Evolutionary conservation across 108 stramenopile genomes (phyloP), one percentile per base, ranked within the genome.

Genomic region (Skeletonema costatum): DNA sequence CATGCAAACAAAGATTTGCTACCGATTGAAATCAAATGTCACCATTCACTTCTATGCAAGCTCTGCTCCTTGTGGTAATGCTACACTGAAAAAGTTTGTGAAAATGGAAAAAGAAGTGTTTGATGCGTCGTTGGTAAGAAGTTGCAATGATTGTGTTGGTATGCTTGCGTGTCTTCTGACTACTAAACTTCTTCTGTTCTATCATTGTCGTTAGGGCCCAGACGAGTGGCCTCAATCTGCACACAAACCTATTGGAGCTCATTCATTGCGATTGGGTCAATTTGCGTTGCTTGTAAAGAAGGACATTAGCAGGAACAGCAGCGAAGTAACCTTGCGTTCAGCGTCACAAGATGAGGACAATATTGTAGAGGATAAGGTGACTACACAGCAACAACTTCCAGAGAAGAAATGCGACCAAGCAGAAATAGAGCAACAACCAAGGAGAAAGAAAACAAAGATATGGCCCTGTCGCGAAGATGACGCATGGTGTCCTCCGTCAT

Each of bases 21-120:
- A 82, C 71, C 62, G 66, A 39, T 63, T 96, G 42, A 83, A 71
- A 56, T 63, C 79, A 39, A 78, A 84, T 17, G 87, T 93, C 10
- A 93, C 92, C 10, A 61, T 96, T 19, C 94, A 96, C 73, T 78
- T 90, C 75, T 96, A 96, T 66, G 73, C 90, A 12, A 91, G 90
- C 51, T 93, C 92, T n/a, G 90, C 92, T 56, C 94, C 94, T 9
- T 96, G 94, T 53, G 94, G 94, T 14, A 96, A 96, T 76, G 87
- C 94, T 9, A 86, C 89, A 8, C 65, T 96, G 62, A 96, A 96
- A 68, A 91, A 87, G 65, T 96, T 96, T 85, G 82, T 81, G 60
- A 92, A 83, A 68, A 92, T 93, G 87, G 71, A 87, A 13, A 90
- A 88, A 56, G 92, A 96, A 74, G 71, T 61, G 7, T 96, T 90